These are phyloP conservation scores for Aspergillus saccharolyticus DNA, from an alignment of 495 filamentous ascomycete species.

Conservation along the genomic window DNA sequence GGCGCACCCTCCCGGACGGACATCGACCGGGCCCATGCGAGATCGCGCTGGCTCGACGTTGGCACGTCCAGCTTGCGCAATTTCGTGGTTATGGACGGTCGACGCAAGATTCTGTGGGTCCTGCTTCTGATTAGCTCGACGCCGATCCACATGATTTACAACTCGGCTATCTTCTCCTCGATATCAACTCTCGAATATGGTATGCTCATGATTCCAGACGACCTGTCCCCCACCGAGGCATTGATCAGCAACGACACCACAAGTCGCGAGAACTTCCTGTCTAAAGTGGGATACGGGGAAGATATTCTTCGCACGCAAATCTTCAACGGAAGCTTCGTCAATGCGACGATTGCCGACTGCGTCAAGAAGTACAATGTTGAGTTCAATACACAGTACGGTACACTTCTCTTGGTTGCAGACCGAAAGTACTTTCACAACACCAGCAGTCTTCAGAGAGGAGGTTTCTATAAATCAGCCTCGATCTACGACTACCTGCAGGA, in stretches of 20 bases:
- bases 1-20: conserved; percentile 3
- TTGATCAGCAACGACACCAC: not conserved
- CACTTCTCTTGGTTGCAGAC: not conserved
- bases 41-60: conserved; percentile 3
- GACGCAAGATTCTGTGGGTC: conserved; percentile 1
- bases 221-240: not conserved
- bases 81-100: not conserved
- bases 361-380: not conserved
- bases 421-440: conserved; percentile 1
- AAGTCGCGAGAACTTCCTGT: not conserved
- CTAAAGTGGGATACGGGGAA: not conserved
- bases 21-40: conserved; percentile 4
- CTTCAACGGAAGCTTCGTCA: not conserved
- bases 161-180: conserved; percentile 1
- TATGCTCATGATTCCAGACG: not conserved
- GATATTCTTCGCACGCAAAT: not conserved
- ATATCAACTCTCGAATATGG: not conserved
- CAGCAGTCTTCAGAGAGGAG: not conserved
- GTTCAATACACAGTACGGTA: not conserved
- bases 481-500: not conserved
- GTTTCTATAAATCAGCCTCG: not conserved
- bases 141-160: conserved; percentile 8
- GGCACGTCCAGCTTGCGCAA: conserved; percentile 5
- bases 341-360: not conserved
- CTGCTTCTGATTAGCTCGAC: conserved; percentile 1